These are phyloP conservation scores for Lolium rigidum DNA, from an alignment of 176 grass and related monocot species.

Conservation along the genomic window DNA sequence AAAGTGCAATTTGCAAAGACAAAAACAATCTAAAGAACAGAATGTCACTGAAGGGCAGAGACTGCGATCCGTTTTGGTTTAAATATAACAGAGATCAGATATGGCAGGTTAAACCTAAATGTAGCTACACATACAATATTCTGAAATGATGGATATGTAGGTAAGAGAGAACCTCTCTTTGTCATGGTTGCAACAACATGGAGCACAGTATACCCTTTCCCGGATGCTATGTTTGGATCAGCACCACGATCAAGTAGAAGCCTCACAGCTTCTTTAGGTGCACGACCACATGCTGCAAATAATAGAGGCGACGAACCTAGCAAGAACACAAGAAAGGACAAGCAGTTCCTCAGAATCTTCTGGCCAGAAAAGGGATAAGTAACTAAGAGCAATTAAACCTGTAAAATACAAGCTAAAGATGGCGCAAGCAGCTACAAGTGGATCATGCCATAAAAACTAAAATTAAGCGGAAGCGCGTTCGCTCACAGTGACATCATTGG, in stretches of 20 bases:
- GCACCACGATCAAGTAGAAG: constrained; percentile 12
- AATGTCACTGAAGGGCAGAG: not conserved
- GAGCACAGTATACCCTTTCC: constrained; percentile 3
- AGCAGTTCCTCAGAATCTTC: not conserved
- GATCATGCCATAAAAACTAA: not conserved
- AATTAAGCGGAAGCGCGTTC: not conserved
- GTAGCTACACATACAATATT: not conserved
- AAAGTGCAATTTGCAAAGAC: not conserved
- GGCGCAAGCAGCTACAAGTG: not conserved
- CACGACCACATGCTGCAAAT: constrained; percentile 6
- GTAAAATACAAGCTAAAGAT: not conserved
- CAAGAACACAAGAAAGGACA: not conserved
- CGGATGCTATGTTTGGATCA: not conserved
- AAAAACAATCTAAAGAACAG: not conserved
- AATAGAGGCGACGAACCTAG: constrained; percentile 4
- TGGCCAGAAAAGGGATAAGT: not conserved
- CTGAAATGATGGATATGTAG: not conserved
- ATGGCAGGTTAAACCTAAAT: not conserved
- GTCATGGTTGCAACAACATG: not conserved
- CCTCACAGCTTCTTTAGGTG: not conserved
- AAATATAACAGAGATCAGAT: not conserved
- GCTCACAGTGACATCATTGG: not conserved
- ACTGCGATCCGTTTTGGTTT: not conserved
- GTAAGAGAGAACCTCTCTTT: constrained; percentile 22
- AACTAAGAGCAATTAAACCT: not conserved